Percentiles rank a stretch among this genome's conserved stretches.
Conservation (phyloP, 352 stramenopile species). For the Globisporangium sylvaticum region DNA sequence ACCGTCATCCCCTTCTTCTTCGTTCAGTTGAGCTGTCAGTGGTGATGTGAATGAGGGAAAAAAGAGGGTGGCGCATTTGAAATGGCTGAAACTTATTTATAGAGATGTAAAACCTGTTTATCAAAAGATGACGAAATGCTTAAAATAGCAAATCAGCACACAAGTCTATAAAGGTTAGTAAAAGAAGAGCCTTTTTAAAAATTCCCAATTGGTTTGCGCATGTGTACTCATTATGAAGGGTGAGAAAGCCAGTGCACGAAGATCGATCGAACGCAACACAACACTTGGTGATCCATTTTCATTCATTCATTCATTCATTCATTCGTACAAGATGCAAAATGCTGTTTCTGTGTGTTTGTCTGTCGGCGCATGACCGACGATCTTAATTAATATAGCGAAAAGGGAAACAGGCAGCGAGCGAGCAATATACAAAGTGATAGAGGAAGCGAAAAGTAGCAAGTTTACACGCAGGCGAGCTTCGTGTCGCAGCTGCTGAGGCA, state of each 20-base stretch:
- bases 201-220: no score
- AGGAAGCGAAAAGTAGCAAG: no score
- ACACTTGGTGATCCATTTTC: neutral
- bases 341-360: neutral
- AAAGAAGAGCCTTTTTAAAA: neutral
- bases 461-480: constrained; percentile 84
- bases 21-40: neutral
- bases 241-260: neutral
- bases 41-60: neutral
- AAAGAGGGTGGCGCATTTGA: neutral
- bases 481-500: constrained; percentile 88
- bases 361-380: neutral
- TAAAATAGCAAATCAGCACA: neutral
- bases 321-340: neutral
- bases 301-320: neutral
- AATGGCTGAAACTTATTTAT: neutral
- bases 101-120: neutral
- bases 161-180: neutral
- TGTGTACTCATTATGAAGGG: neutral
- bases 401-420: neutral
- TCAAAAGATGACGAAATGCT: neutral
- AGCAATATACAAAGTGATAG: neutral
- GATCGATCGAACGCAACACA: neutral
- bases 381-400: constrained; percentile 4
- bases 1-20: constrained; percentile 47